A percentile compares a stretch with the other conserved stretches of the same genome.
Evolutionary conservation across 768 basidiomycete genomes (phyloP).

Genomic region (Trametes coccinea): DNA sequence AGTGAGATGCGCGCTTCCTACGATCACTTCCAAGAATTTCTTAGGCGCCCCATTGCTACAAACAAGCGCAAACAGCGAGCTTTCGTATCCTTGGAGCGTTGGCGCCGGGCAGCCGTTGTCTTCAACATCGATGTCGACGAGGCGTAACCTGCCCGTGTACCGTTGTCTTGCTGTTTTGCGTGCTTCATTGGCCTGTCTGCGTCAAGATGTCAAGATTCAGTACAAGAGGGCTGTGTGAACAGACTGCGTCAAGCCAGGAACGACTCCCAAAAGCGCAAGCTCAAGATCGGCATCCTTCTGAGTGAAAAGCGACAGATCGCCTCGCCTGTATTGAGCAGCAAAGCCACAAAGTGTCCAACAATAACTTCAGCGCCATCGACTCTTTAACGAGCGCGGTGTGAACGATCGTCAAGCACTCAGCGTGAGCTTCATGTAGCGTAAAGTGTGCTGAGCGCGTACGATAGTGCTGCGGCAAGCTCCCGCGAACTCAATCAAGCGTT

Average conservation of each 20-base stretch:
- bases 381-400: background rate
- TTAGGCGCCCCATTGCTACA: conserved; percentile 7
- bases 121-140: background rate
- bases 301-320: too few species aligned
- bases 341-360: too few species aligned
- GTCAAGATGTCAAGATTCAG: background rate
- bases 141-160: background rate
- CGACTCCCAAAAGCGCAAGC: too few species aligned
- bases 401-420: background rate
- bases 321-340: too few species aligned
- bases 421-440: background rate
- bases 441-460: background rate
- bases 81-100: too few species aligned
- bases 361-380: background rate
- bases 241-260: too few species aligned
- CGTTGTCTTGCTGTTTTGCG: background rate
- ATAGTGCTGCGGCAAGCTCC: background rate
- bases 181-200: background rate
- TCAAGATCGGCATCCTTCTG: too few species aligned
- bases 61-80: conserved; percentile 12
- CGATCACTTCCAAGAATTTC: conserved; percentile 6
- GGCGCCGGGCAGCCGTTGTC: background rate
- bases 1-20: background rate
- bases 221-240: too few species aligned
- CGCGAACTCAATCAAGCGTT: background rate